A percentile compares a stretch with the other conserved stretches of the same genome.
phyloP scores from a whole-genome alignment of 495 filamentous ascomycete species.

The Lasiosphaeriaceae sp. region DNA sequence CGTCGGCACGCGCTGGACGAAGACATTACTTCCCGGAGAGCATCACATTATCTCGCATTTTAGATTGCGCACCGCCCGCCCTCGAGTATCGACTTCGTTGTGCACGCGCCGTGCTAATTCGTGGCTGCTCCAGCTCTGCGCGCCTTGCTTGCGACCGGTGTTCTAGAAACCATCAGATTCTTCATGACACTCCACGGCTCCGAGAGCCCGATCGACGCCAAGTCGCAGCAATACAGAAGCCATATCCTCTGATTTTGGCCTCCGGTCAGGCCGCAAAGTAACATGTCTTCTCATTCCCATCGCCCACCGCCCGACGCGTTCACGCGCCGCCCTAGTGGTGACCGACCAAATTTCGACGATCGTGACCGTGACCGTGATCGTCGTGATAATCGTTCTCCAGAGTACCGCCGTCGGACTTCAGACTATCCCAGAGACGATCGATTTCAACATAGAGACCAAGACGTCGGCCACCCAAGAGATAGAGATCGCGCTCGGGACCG shows the following conservation, averaged over 20 bases:
- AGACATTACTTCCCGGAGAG: no score
- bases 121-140: no score
- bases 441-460: no score
- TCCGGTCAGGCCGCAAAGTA: not conserved
- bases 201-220: not conserved
- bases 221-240: not conserved
- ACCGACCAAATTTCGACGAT: slow-evolving; percentile 13
- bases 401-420: not conserved
- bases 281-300: slow-evolving; percentile 21
- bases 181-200: not conserved
- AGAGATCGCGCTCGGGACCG: slow-evolving; percentile 8
- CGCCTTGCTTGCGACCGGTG: no score
- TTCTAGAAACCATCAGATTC: not conserved
- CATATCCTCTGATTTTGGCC: not conserved
- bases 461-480: not conserved
- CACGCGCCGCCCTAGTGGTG: slow-evolving; percentile 17
- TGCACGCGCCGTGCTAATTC: no score
- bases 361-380: slow-evolving; percentile 7
- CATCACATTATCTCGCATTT: no score
- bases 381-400: not conserved
- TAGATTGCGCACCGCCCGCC: no score
- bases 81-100: no score
- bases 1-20: no score
- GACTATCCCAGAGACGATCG: slow-evolving; percentile 6
- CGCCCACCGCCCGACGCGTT: slow-evolving; percentile 11